phyloP scores from a whole-genome alignment of 1,139 yeast species.

The Scheffersomyces stambukii region DNA sequence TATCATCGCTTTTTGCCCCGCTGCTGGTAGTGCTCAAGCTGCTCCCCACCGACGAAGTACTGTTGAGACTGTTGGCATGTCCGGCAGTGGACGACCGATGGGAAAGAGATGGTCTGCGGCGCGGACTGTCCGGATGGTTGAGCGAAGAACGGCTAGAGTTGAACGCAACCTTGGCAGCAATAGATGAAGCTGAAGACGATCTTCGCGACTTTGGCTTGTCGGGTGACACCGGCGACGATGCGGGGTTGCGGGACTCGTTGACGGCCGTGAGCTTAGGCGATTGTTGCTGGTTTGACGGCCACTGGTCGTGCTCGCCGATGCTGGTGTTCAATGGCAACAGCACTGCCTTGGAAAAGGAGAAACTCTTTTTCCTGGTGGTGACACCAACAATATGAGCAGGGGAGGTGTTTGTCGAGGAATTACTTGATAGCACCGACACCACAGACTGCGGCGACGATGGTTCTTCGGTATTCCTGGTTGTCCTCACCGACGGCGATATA shows the following conservation, averaged over 20 bases:
- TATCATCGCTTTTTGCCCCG: slow-evolving; percentile 2
- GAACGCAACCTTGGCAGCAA: slow-evolving; percentile 30
- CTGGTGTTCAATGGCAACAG: slow-evolving; percentile 8
- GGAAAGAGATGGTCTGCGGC: slow-evolving; percentile 3
- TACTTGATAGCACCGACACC: slow-evolving; percentile 13
- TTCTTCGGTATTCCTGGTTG: slow-evolving; percentile 6
- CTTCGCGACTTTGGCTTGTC: slow-evolving; percentile 4
- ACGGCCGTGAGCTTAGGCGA: slow-evolving; percentile 1
- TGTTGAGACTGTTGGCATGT: slow-evolving; percentile 6
- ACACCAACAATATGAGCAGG: slow-evolving; percentile 5
- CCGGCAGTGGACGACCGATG: background rate
- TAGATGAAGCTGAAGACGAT: slow-evolving; percentile 23
- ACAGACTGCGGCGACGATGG: slow-evolving; percentile 19
- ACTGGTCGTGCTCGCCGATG: slow-evolving; percentile 9
- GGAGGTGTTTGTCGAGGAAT: slow-evolving; percentile 9
- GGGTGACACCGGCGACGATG: slow-evolving; percentile 4
- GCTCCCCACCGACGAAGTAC: slow-evolving; percentile 7
- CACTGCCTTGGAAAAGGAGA: slow-evolving; percentile 10
- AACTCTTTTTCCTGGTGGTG: slow-evolving; percentile 6
- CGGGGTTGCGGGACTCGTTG: slow-evolving; percentile 1
- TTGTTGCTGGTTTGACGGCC: slow-evolving; percentile 9
- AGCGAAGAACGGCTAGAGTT: slow-evolving; percentile 17
- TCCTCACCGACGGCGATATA: slow-evolving; percentile 34
- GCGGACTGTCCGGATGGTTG: slow-evolving; percentile 5
- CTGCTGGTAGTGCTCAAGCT: slow-evolving; percentile 6